Evolutionary conservation across 345 rosid genomes (phyloP).

Genomic region (Barbarea vulgaris): DNA sequence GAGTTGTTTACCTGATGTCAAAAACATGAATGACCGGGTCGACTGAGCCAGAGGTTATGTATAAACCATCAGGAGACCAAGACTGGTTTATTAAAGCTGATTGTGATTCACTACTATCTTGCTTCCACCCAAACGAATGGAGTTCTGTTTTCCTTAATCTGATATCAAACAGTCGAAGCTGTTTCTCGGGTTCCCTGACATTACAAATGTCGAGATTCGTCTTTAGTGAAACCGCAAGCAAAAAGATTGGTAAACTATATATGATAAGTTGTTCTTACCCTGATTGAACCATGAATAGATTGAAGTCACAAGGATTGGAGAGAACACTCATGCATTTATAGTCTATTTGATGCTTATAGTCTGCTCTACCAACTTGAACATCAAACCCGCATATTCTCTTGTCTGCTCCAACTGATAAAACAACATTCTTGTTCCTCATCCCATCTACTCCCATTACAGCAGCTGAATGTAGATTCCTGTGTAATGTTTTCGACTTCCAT

Average conservation of each 20-base stretch:
- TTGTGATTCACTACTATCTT: constrained; percentile 91
- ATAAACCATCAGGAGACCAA: constrained; percentile 94
- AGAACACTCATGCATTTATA: constrained; percentile 95
- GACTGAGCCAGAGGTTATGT: constrained; percentile 83
- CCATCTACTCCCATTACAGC: constrained; percentile 98
- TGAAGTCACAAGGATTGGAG: constrained; percentile 91
- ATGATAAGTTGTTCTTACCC: constrained; percentile 58
- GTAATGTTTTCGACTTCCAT: constrained; percentile 81
- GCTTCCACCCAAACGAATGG: constrained; percentile 92
- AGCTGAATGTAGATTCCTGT: constrained; percentile 79
- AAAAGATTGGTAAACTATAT: not conserved
- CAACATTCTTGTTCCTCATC: constrained; percentile 72
- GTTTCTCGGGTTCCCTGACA: constrained; percentile 75
- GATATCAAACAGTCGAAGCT: constrained; percentile 78
- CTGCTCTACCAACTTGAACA: constrained; percentile 65
- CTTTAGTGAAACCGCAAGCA: not conserved
- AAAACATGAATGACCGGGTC: constrained; percentile 89
- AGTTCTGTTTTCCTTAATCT: constrained; percentile 78
- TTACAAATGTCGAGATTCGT: constrained; percentile 1
- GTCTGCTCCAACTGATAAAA: constrained; percentile 88
- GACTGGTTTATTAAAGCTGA: constrained; percentile 91
- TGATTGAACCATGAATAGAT: constrained; percentile 91
- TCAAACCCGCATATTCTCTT: constrained; percentile 82
- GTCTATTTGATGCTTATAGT: constrained; percentile 77
- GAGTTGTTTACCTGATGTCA: constrained; percentile 61